Base-by-base conservation (phyloP, 2,329 filamentous ascomycete genomes). In the Neoascochyta sp. region DNA sequence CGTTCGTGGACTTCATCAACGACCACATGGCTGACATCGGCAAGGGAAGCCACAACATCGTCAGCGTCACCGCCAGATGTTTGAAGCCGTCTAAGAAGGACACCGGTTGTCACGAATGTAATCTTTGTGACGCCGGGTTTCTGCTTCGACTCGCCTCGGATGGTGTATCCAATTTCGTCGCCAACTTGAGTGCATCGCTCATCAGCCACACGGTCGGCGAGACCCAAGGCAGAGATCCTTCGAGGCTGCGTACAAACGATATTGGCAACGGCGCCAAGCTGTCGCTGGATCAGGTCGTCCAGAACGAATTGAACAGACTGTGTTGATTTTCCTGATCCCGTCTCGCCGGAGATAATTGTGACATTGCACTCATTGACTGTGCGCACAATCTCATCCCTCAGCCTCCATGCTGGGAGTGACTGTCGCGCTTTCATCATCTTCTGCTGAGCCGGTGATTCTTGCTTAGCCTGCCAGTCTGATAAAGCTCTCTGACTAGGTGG, bases 1-100 rank as follows among this genome's bases (percentile, higher is more conserved):
- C 90, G 80, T 63, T 98, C 90, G 66, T 98, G 90, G 3, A 96
- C 90, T 63, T 98, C 90, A 57, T 98, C 90, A 24, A 96, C 88
- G 11, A 96, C 84, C 6, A 98, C 79, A 57, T 98, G 92, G 47
- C 86, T 95, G 41, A 98, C 82, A 62, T 95, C 86, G 5, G 86
- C 84, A 25, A 98, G 65, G 21, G 88, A 86, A 12, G 82, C 76
- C 29, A 86, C 76, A 1, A 95, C 80, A 54, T 94, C 86, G 14
- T 89, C 82, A 9, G 83, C 78, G 16, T 78, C 76, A 5, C 85
- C 86, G 27, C 87, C 86, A 4, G 86, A 89, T 0, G 86, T 92
- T 63, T 98, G 92, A n/a, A 98, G 72, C 9, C 89, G 80, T 39
- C 92, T 75, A 11, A 98, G 74, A 20, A 98, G 69, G 3, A 98